Evolutionary conservation across 306 rosid species (phyloP).

Genomic region (Urtica urens): DNA sequence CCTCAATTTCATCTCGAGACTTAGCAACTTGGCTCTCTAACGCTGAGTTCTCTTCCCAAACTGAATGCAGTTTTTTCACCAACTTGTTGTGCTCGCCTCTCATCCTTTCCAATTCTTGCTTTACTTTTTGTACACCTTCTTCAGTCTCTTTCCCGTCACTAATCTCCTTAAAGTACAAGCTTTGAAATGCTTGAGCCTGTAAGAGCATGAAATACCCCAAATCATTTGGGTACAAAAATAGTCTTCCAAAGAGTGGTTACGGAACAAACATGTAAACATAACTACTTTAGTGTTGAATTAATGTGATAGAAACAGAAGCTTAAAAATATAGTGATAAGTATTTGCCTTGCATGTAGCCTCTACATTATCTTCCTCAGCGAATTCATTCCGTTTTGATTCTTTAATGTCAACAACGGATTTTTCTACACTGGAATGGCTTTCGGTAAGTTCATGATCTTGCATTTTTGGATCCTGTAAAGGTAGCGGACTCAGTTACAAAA

Average conservation of each 20-base stretch:
- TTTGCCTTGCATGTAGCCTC: slow-evolving; percentile 45
- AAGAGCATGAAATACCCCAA: slow-evolving; percentile 20
- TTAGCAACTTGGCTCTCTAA: slow-evolving; percentile 38
- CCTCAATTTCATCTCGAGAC: slow-evolving; percentile 31
- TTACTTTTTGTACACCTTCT: slow-evolving; percentile 36
- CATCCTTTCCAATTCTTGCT: slow-evolving; percentile 36
- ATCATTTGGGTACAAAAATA: slow-evolving; percentile 11
- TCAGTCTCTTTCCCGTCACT: slow-evolving; percentile 42
- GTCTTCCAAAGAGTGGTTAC: background rate
- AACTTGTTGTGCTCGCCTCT: slow-evolving; percentile 35
- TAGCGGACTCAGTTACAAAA: background rate
- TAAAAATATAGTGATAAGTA: background rate
- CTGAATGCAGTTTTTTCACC: slow-evolving; percentile 30
- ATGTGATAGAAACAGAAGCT: background rate
- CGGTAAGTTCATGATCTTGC: slow-evolving; percentile 15
- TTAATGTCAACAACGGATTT: slow-evolving; percentile 18
- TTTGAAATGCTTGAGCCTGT: slow-evolving; percentile 53
- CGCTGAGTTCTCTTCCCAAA: slow-evolving; percentile 36
- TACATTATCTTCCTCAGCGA: slow-evolving; percentile 28
- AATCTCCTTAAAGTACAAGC: slow-evolving; percentile 36
- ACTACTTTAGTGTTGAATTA: too few relatives aligned
- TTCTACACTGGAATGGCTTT: slow-evolving; percentile 21
- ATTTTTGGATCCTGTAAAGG: slow-evolving; percentile 31
- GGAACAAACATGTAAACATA: too few relatives aligned
- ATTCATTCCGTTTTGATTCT: slow-evolving; percentile 23